Conservation (phyloP, 257 asterid species). For the Solanum sitiens region DNA sequence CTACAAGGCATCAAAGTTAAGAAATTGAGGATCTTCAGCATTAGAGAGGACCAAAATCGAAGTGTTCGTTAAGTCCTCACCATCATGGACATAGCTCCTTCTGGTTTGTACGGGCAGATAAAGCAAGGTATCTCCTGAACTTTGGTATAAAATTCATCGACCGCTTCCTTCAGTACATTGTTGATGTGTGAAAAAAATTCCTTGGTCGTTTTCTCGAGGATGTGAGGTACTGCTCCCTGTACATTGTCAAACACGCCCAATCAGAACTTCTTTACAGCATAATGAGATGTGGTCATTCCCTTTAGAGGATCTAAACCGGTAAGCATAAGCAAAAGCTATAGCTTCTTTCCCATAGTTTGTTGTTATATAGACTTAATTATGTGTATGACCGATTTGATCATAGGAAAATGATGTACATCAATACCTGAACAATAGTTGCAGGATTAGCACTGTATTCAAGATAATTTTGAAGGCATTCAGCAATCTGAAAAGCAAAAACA, state of each 20-base stretch:
- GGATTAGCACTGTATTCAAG: constrained; percentile 43
- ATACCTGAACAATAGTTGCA: constrained; percentile 49
- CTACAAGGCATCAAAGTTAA: constrained; percentile 14
- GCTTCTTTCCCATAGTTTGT: neutral
- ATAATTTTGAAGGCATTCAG: constrained; percentile 33
- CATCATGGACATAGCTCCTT: constrained; percentile 67
- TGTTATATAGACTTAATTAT: neutral
- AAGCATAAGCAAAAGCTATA: neutral
- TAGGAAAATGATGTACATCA: neutral
- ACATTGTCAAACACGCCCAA: neutral
- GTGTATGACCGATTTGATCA: neutral
- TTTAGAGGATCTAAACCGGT: neutral
- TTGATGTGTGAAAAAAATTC: constrained; percentile 31
- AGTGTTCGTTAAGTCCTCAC: constrained; percentile 6
- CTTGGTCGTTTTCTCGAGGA: constrained; percentile 35
- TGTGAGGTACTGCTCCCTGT: constrained; percentile 64
- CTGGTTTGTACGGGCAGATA: constrained; percentile 36
- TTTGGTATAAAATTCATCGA: constrained; percentile 23
- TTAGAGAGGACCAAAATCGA: neutral
- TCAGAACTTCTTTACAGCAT: neutral
- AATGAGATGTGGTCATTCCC: neutral
- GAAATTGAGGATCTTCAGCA: neutral
- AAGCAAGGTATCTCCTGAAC: constrained; percentile 43
- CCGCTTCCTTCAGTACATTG: constrained; percentile 39
- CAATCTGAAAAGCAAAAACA: constrained; percentile 26